Base-by-base conservation (phyloP, 2,329 filamentous ascomycete species). In the Grosmannia huntii region DNA sequence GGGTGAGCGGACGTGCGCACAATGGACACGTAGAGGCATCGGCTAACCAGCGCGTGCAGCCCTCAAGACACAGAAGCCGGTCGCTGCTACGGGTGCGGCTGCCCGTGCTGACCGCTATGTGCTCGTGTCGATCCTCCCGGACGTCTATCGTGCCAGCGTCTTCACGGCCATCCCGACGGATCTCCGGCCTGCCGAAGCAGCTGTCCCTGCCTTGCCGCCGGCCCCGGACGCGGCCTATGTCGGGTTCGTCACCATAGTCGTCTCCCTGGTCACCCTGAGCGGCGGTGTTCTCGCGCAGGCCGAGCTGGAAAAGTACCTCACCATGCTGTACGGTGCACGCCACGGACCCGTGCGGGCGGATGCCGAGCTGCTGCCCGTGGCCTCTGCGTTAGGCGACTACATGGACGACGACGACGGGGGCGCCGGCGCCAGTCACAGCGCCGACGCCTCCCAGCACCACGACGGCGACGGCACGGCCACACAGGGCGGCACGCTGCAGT, bases 151-250 rank as follows among this genome's bases (percentile, higher is more conserved):
- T 53, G 75, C 68, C n/a, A 78, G 44, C 57, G 60, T 63, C 38
- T 64, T 62, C 41, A 44, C 61, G 1, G 31, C 48, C 10, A 25
- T 62, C 6, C 25, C 59, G 4, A 3, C 48, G 86, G 0, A n/a
- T n/a, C n/a, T n/a, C n/a, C n/a, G n/a, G n/a, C n/a, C n/a, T n/a
- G n/a, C n/a, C n/a, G n/a, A n/a, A n/a, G n/a, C n/a, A n/a, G n/a
- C n/a, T n/a, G n/a, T n/a, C n/a, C n/a, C 50, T 81, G 83, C 9
- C 84, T 86, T 0, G 85, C 82, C 25, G 68, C 56, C 76, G 9
- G 78, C 81, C 25, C 78, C 83, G 25, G 92, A 97, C 67, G 83
- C 85, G n/a, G 80, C 84, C 7, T 96, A 96, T 68, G 78, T 84
- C 0, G 92, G 81, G 0, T 77, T 99, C 44, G 95, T 90, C 68